Base-by-base conservation (phyloP, 139 green algal genomes). In the Yamagishiella unicocca region DNA sequence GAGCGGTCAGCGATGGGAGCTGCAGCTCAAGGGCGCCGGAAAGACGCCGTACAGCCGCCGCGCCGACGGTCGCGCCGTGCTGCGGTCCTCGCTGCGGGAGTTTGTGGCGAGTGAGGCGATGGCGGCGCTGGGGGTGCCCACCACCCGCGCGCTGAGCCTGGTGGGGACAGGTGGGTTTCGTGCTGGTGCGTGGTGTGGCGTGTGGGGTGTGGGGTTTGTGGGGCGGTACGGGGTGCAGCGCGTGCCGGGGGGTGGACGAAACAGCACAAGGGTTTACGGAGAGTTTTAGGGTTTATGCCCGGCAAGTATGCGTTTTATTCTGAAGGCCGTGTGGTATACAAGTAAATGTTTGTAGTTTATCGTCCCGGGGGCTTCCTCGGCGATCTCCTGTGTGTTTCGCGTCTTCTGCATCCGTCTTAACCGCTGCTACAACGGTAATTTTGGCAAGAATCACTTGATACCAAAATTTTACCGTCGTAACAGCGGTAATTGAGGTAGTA, bases 11-110 rank as follows among this genome's bases (percentile, higher is more conserved):
- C 89, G 91, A 27, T 99, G 95, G 95, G 97, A 99, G 93, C 85
- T 99, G 81, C 97, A 99, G 94, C 93, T 99, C n/a, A 99, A 94
- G 91, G 97, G 97, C 35, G 97, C 96, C 0, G 97, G 97, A n/a
- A 94, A 90, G 72, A 99, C 97, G n/a, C 97, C 97, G 0, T 99
- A 99, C 92, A 90, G 91, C 45, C 92, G 97, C 62, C 91, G 94
- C 21, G 97, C 95, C 17, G 97, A 99, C 88, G 97, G 97, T 0
- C 90, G 96, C 24, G 97, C 97, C 14, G 97, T 99, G 62, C 92
- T 99, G 89, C 64, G 81, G 35, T 98, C 93, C 66, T 95, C 83
- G 71, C 73, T 99, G 2, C 85, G 97, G 2, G 97, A 99, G 93
- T 99, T 94, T 62, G 88, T 99, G 3, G 93, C 87, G 27, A 96